Percentiles rank a stretch among this genome's conserved stretches.
phyloP scores from a whole-genome alignment of 225 moss, liverwort and hornwort genomes.

The Lunularia cruciata region DNA sequence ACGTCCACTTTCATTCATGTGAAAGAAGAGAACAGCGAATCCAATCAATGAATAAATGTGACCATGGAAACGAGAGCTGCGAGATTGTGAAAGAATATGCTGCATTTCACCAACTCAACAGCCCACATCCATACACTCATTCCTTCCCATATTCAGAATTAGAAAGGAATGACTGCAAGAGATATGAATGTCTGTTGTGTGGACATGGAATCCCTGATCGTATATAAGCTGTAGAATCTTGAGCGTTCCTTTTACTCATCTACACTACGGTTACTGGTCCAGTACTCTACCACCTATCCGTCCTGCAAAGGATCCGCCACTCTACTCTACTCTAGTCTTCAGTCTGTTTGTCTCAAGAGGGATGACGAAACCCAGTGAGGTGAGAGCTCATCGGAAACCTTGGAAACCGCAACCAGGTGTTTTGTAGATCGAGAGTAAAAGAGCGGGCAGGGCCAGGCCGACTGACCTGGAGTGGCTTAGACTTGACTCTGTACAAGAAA shows the following conservation, averaged over 20 bases:
- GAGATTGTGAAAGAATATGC: background rate
- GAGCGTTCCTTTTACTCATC: no score
- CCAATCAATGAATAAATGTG: slow-evolving; percentile 8
- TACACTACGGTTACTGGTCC: no score
- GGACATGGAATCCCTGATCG: slow-evolving; percentile 1
- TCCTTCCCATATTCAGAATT: slow-evolving; percentile 4
- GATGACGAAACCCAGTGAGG: background rate
- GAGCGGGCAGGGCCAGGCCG: background rate
- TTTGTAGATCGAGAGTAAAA: background rate
- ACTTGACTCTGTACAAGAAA: background rate
- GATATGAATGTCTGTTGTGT: slow-evolving; percentile 14
- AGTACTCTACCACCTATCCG: no score
- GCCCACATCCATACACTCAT: slow-evolving; percentile 8
- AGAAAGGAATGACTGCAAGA: slow-evolving; percentile 11
- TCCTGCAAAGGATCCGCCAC: no score
- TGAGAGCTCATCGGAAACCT: background rate
- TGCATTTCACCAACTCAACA: background rate
- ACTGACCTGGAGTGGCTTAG: background rate
- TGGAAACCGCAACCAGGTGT: background rate
- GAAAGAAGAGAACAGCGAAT: slow-evolving; percentile 1
- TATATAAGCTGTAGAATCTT: background rate
- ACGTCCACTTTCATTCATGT: background rate
- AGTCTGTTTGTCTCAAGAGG: background rate
- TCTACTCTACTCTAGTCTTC: background rate
- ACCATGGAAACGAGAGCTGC: background rate